Base-by-base conservation (phyloP, 768 basidiomycete species). In the Hortiboletus campestris region DNA sequence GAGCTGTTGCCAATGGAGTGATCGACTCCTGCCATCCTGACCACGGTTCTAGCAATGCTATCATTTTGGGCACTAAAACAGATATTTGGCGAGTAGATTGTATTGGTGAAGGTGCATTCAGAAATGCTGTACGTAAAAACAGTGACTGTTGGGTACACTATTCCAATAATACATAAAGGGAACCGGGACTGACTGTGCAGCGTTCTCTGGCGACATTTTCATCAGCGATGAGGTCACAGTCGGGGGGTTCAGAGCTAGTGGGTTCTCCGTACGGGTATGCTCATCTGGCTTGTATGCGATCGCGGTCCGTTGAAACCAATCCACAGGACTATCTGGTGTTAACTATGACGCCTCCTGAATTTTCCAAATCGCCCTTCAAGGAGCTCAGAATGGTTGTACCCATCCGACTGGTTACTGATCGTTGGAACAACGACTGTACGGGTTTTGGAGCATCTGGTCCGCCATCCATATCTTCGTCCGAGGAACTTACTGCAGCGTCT, bases 41-140 rank as follows among this genome's bases (percentile, higher is more conserved):
- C 53, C 40, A 39, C 29, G 43, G 29, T 43, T 39, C 19, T 58
- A 85, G 84, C 40, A 83, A 84, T 60, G 63, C 74, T 2, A 55
- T 77, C 17, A 62, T 80, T 17, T 61, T 76, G 10, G 80, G 78
- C 1, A 79, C 80, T n/a, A 87, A 84, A 67, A 79, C 85, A 2
- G 84, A 88, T 59, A 89, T 89, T 22, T 89, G 86, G 86, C 75
- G 80, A 53, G 77, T 83, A 2, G 84, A 84, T 58, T 75, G 72
- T 52, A 83, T 88, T 36, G 87, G 87, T 9, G 81, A 84, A 62
- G 87, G 79, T n/a, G 69, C 66, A 12, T 87, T 90, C 62, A 78
- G 67, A 57, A 81, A 80, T 63, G 72, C 75, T 55, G 86, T 87
- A 56, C 31, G 83, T 75, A 20, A 31, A 43, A 29, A 47, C 4